phyloP scores from a whole-genome alignment of 768 basidiomycete species.

The Tricholoma flavovirens region DNA sequence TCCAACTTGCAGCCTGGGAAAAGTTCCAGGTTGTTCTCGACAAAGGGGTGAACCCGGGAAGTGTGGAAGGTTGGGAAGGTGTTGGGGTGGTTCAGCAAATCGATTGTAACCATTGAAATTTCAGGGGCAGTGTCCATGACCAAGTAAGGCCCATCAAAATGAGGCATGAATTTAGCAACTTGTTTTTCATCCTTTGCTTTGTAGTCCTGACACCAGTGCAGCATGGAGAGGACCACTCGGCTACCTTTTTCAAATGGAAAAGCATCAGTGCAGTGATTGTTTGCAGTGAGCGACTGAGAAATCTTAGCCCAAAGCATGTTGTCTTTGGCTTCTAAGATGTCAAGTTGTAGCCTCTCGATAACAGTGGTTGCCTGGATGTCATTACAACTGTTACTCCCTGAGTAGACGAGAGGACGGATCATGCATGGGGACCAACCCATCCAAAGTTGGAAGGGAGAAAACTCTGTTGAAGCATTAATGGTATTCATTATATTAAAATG shows the following conservation, averaged over 20 bases:
- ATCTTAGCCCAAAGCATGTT: no score
- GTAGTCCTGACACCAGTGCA: conserved; percentile 18
- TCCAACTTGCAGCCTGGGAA: background rate
- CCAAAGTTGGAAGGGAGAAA: no score
- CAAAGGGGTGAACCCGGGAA: background rate
- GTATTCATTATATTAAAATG: conserved; percentile 29
- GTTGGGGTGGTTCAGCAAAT: background rate
- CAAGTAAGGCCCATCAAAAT: conserved; percentile 1
- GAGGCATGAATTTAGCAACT: no score
- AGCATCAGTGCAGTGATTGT: background rate
- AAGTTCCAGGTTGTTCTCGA: background rate
- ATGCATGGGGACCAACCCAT: conserved; percentile 11
- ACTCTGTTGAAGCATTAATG: no score
- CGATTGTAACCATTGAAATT: background rate
- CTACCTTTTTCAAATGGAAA: no score
- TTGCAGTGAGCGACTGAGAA: background rate
- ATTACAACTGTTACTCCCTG: background rate
- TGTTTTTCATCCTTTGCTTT: conserved; percentile 13
- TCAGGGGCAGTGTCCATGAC: background rate
- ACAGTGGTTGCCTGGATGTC: background rate
- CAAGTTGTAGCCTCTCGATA: background rate
- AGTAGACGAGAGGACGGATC: background rate
- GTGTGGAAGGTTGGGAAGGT: no score
- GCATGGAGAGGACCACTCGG: conserved; percentile 25
- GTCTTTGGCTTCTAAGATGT: background rate